Conservation (phyloP, 1,284 basidiomycete genomes). For the Wolfiporia cocos region DNA sequence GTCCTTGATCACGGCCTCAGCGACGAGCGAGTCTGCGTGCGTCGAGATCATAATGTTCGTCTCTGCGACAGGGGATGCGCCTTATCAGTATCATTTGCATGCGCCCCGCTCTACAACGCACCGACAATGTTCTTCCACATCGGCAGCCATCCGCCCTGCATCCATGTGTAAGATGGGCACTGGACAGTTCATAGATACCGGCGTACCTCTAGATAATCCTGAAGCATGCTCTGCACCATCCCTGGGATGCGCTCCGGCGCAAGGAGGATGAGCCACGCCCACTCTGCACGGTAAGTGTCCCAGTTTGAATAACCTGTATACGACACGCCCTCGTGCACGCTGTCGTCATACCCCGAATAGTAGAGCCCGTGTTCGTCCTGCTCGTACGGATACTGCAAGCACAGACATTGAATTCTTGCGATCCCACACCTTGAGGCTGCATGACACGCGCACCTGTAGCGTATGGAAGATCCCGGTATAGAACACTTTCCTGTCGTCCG, state of each 20-base stretch:
- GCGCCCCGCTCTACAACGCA: no score
- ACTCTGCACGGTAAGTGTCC: conserved; percentile 79
- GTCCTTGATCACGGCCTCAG: conserved; percentile 70
- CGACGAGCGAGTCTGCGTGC: conserved; percentile 76
- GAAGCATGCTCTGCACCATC: conserved; percentile 78
- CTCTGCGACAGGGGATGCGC: conserved; percentile 30
- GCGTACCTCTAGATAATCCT: conserved; percentile 67
- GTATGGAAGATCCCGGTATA: conserved; percentile 68
- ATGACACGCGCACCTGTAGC: no score
- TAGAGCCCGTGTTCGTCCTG: conserved; percentile 65
- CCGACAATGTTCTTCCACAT: conserved; percentile 90
- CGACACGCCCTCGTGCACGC: conserved; percentile 55
- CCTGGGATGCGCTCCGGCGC: conserved; percentile 69
- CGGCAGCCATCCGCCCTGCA: conserved; percentile 75
- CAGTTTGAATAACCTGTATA: conserved; percentile 85
- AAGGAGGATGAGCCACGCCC: conserved; percentile 74
- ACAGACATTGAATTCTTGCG: conserved; percentile 8
- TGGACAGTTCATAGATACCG: no score
- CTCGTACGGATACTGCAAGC: conserved; percentile 71
- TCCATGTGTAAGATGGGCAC: no score
- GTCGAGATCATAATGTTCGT: conserved; percentile 76
- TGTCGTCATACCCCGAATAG: conserved; percentile 73
- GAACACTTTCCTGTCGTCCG: conserved; percentile 50
- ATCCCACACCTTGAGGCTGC: neutral
- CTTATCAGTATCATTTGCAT: no score